Base-by-base conservation (phyloP, 805 yeast species). In the Starmerella ratchasimensis region DNA sequence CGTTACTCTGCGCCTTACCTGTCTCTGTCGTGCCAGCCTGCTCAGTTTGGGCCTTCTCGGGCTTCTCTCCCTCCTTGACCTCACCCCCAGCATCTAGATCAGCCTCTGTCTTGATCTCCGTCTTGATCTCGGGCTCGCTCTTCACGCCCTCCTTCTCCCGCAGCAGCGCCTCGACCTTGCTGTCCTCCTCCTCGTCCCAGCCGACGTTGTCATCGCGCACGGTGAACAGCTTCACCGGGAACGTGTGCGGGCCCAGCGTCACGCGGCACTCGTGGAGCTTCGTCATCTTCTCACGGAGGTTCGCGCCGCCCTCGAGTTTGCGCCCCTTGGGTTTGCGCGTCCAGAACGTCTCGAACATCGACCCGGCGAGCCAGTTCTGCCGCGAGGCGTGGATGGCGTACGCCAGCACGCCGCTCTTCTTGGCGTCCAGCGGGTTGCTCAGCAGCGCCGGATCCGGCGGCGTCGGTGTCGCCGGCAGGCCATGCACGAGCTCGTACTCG, bases 231-330 rank as follows among this genome's bases (percentile, higher is more conserved):
- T 93, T 63, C 2, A 79, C 68, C 28, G 76, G 82, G 58, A 82
- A 82, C 0, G 63, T 58, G 58, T 88, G 98, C 0, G 95, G 94
- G 0, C 96, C 97, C 17, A 79, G 65, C 9, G 65, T 63, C 59
- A 84, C 58, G 1, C 63, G 60, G 43, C 86, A 74, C 48, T 86
- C 95, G 48, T 88, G 73, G 39, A 90, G 61, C 54, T 83, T 84
- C 42, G 83, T 77, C 94, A 86, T 84, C 39, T 75, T 75, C 46
- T 88, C 96, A 49, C 93, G 63, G 4, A 80, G 77, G 52, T 71
- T 72, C n/a, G 54, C 58, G 49, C 60, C 68, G 29, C 60, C 57
- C 39, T 64, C 67, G 43, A 55, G 65, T 55, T 62, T 71, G 38
- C 65, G 67, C 44, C 75, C 68, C 38, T 74, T 57, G 41, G 74